Evolutionary conservation across 805 yeast species (phyloP).

Genomic region (Ogataea angusta): DNA sequence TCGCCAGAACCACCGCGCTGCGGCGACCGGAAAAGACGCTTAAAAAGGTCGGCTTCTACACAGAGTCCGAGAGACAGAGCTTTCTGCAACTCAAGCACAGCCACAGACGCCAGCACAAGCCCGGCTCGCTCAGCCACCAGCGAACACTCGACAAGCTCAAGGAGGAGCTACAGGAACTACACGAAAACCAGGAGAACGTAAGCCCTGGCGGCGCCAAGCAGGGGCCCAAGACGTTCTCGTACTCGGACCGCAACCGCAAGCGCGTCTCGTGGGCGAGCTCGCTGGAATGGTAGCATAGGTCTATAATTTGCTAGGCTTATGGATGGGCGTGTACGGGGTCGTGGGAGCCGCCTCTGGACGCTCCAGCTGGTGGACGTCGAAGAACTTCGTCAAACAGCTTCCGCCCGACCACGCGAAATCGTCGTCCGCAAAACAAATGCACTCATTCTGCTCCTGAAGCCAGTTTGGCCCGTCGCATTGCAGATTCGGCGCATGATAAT

Average conservation of each 20-base stretch:
- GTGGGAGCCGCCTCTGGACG: constrained; percentile 29
- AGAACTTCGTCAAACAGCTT: constrained; percentile 49
- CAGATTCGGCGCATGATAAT: constrained; percentile 52
- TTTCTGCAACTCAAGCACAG: constrained; percentile 17
- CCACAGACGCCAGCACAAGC: constrained; percentile 4
- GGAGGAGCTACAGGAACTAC: constrained; percentile 6
- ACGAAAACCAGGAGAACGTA: constrained; percentile 28
- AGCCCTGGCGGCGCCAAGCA: constrained; percentile 10
- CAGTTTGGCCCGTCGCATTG: constrained; percentile 57
- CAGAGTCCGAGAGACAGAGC: constrained; percentile 26
- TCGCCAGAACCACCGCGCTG: constrained; percentile 21
- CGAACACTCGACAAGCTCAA: constrained; percentile 6
- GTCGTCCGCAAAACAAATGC: constrained; percentile 47
- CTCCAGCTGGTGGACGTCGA: constrained; percentile 29
- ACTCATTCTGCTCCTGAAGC: constrained; percentile 42
- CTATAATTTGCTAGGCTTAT: constrained; percentile 10
- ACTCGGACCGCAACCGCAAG: constrained; percentile 14
- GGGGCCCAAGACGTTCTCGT: constrained; percentile 1
- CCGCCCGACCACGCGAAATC: constrained; percentile 50
- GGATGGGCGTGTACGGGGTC: constrained; percentile 28
- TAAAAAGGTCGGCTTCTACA: constrained; percentile 29
- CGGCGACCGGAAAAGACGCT: constrained; percentile 1
- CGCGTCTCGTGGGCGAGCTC: constrained; percentile 32
- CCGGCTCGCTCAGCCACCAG: constrained; percentile 6
- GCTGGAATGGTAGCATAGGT: constrained; percentile 28